Evolutionary conservation across 1,284 basidiomycete species (phyloP).

Genomic region (Chalciporus sp.): DNA sequence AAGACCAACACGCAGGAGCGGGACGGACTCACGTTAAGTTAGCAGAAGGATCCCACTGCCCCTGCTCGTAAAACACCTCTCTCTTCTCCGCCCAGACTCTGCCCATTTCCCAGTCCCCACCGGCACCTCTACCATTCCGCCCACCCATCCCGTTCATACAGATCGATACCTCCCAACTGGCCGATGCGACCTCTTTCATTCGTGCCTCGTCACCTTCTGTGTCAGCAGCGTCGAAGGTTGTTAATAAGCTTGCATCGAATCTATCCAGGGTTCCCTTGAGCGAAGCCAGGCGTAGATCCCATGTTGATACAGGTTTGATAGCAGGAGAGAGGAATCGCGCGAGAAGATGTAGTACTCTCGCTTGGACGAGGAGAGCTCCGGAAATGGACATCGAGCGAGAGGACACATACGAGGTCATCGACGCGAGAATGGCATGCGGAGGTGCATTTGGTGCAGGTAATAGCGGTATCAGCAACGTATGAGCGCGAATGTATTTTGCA

Average conservation of each 20-base stretch:
- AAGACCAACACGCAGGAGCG: not conserved
- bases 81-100: conserved; percentile 93
- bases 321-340: conserved; percentile 69
- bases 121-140: conserved; percentile 29
- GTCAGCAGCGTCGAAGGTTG: conserved; percentile 85
- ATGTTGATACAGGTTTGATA: conserved; percentile 69
- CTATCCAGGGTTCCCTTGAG: conserved; percentile 82
- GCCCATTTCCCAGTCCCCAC: conserved; percentile 86
- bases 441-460: conserved; percentile 56
- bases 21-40: conserved; percentile 25
- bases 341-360: conserved; percentile 68
- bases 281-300: conserved; percentile 62
- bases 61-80: conserved; percentile 89
- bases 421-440: conserved; percentile 57
- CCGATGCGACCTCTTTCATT: conserved; percentile 80
- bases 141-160: conserved; percentile 37
- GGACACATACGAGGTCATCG: conserved; percentile 42
- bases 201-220: conserved; percentile 57
- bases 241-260: conserved; percentile 83
- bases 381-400: conserved; percentile 34
- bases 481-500: conserved; percentile 65
- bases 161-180: conserved; percentile 81
- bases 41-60: conserved; percentile 66
- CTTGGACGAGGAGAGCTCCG: conserved; percentile 50
- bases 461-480: conserved; percentile 62